These are phyloP conservation scores for Ceratobasidium papillatum DNA, from an alignment of 1,284 basidiomycete species.

Conservation along the genomic window DNA sequence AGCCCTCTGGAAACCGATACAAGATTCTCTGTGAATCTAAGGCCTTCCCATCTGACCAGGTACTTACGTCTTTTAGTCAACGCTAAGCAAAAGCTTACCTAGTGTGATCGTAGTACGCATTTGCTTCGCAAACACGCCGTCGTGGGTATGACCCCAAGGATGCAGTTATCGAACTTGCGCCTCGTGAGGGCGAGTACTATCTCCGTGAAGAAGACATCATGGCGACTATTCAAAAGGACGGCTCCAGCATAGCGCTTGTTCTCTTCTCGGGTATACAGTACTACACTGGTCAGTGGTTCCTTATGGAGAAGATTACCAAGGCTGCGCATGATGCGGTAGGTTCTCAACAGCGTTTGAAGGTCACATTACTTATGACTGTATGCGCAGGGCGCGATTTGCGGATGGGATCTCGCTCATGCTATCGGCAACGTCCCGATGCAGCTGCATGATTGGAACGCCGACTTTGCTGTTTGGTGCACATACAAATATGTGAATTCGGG, in stretches of 20 bases:
- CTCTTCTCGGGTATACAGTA: conserved; percentile 93
- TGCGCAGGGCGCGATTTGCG: conserved; percentile 84
- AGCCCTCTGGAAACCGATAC: conserved; percentile 81
- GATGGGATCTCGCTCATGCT: conserved; percentile 97
- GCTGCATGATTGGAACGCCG: conserved; percentile 92
- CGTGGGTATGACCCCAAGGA: conserved; percentile 81
- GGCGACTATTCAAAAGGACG: conserved; percentile 74
- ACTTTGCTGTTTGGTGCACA: conserved; percentile 98
- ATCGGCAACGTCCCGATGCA: conserved; percentile 90
- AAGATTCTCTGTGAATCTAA: conserved; percentile 96
- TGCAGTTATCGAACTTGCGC: conserved; percentile 81
- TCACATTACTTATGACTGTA: conserved; percentile 6
- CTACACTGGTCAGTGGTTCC: conserved; percentile 97
- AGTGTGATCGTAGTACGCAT: conserved; percentile 79
- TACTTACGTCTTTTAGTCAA: conserved; percentile 53
- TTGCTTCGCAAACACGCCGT: conserved; percentile 83
- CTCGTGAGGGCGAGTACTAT: conserved; percentile 84
- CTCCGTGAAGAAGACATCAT: conserved; percentile 93
- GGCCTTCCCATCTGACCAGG: conserved; percentile 96
- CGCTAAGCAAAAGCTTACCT: background rate
- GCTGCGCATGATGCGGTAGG: conserved; percentile 82
- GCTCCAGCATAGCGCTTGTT: conserved; percentile 82
- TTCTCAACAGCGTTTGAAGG: conserved; percentile 21
- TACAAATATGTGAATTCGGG: conserved; percentile 99
- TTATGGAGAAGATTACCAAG: conserved; percentile 82